Base-by-base conservation (phyloP, 2,329 filamentous ascomycete genomes). In the Epichloe typhina region DNA sequence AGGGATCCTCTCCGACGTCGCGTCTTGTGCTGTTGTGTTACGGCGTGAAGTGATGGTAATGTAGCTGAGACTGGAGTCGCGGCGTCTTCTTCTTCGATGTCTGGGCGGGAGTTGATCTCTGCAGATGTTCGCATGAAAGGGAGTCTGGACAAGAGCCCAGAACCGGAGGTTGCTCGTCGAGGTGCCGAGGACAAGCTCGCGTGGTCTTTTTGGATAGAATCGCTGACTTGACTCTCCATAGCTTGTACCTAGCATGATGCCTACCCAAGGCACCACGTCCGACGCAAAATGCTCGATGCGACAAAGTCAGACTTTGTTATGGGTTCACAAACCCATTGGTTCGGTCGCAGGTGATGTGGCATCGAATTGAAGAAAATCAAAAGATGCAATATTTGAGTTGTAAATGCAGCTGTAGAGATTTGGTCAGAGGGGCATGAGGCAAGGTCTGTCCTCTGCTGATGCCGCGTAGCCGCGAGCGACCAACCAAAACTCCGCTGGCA, bases 1-100 rank as follows among this genome's bases (percentile, higher is more conserved):
- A 96, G 72, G 11, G 90, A 95, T 4, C 88, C 89, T 63, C 86
- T 86, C 53, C 90, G 80, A 59, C 83, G 82, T 50, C 88, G 77
- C 66, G 58, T 75, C 70, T 66, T 75, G 63, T 66, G 73, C 61
- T 67, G 72, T 60, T 69, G 69, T 46, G 60, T 37, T n/a, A 51
- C 35, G 11, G 52, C 46, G 46, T 45, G 40, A 57, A 37, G 62
- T 58, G 51, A 57, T 64, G 46, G 57, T 60, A 51, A 61, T 64
- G 52, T 59, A 57, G 52, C 59, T 61, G 43, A 55, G 44, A 54
- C 60, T 46, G 54, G 47, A 41, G 50, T 17, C 17, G 49, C 38
- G 17, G 42, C 40, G 9, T 54, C 52, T 58, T 57, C 68, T 55
- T 68, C 67, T 58, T 70, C 61, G 55, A 65, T 58, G 9, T 59